phyloP scores from a whole-genome alignment of 1,284 basidiomycete species.

The Xanthoconium separans region DNA sequence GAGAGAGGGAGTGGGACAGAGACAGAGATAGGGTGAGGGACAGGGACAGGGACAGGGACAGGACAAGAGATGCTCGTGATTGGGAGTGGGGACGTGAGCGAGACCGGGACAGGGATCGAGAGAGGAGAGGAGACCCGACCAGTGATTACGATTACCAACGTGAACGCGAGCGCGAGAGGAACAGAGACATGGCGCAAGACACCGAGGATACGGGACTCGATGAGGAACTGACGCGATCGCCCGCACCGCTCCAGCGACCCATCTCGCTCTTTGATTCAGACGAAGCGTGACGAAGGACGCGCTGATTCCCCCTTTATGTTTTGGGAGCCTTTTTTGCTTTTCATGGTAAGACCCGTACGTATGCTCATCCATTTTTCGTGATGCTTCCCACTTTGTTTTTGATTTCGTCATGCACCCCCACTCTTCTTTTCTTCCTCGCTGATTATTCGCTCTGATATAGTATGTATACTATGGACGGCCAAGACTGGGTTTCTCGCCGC shows the following conservation, averaged over 20 bases:
- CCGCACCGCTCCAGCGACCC: constrained; percentile 29
- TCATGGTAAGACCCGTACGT: background rate
- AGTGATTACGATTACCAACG: constrained; percentile 10
- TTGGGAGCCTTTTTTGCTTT: background rate
- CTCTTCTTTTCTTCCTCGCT: background rate
- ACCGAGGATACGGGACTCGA: constrained; percentile 10
- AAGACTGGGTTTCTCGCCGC: constrained; percentile 8
- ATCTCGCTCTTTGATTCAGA: constrained; percentile 35
- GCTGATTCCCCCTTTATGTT: background rate
- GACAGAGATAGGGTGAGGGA: background rate
- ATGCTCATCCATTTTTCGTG: background rate
- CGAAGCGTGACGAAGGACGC: constrained; percentile 8
- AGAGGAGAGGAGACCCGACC: background rate
- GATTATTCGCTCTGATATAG: constrained; percentile 7
- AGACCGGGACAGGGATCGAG: constrained; percentile 4
- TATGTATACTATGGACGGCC: constrained; percentile 10
- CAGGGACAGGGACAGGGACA: background rate
- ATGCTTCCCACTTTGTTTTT: background rate
- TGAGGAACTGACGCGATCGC: constrained; percentile 22
- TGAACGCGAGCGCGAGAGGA: background rate
- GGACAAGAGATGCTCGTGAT: background rate
- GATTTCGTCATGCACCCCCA: background rate
- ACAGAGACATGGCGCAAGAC: constrained; percentile 3
- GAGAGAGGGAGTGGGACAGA: background rate
- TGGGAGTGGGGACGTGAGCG: constrained; percentile 1